Evolutionary conservation across 1,284 basidiomycete genomes (phyloP).

Genomic region (Ganoderma lucidum): DNA sequence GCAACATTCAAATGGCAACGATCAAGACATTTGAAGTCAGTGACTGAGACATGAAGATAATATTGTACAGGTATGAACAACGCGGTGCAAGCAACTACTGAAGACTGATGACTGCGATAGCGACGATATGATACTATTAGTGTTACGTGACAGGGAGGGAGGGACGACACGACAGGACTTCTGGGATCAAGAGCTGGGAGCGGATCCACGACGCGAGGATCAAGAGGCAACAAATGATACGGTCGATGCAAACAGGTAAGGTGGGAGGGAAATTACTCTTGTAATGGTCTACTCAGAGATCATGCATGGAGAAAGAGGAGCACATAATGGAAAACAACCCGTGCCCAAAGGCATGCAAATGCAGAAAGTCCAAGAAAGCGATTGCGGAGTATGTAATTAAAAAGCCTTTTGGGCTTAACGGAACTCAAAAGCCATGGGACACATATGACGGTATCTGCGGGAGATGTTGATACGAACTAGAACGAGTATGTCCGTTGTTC

Average conservation of each 20-base stretch:
- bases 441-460: constrained; percentile 12
- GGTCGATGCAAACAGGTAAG: background rate
- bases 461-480: constrained; percentile 12
- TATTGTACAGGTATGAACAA: constrained; percentile 2
- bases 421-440: constrained; percentile 12
- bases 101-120: constrained; percentile 7
- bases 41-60: background rate
- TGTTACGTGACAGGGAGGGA: background rate
- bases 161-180: background rate
- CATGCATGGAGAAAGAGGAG: background rate
- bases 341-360: constrained; percentile 1
- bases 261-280: constrained; percentile 11
- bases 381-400: background rate
- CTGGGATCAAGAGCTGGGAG: background rate
- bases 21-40: background rate
- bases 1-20: background rate
- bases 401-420: background rate
- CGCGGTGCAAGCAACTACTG: background rate
- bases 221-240: background rate
- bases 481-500: constrained; percentile 4
- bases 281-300: background rate
- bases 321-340: constrained; percentile 3
- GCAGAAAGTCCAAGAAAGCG: constrained; percentile 13
- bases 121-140: constrained; percentile 9
- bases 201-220: background rate